Evolutionary conservation across 2,329 filamentous ascomycete genomes (phyloP).

Genomic region (Verruconis gallopava): DNA sequence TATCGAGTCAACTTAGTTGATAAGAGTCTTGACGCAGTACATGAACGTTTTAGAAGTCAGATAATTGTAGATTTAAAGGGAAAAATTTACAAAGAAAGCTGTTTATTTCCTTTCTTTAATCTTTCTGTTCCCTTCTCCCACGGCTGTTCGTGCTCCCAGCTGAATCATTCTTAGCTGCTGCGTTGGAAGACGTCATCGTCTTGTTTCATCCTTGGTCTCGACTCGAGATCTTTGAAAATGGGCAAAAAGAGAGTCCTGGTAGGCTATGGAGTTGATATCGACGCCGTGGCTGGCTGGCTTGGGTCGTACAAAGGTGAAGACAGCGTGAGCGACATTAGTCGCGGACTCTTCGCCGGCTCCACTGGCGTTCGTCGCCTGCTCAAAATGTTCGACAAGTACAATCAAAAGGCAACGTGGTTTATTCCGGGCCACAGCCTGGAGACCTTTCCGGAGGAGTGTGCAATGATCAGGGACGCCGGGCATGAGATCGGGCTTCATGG

Average conservation of each 20-base stretch:
- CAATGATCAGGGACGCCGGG: conserved; percentile 46
- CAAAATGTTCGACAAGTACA: conserved; percentile 58
- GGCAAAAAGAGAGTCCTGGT: conserved; percentile 41
- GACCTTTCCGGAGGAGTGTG: conserved; percentile 53
- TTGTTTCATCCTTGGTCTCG: no score
- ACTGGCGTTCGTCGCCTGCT: conserved; percentile 52
- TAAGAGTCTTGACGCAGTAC: no score
- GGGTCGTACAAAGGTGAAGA: conserved; percentile 65
- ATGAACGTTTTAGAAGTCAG: no score
- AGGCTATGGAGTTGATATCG: conserved; percentile 59
- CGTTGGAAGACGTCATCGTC: no score
- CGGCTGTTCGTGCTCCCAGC: no score
- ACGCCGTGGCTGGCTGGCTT: conserved; percentile 65
- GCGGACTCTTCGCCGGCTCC: conserved; percentile 58
- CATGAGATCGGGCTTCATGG: conserved; percentile 57
- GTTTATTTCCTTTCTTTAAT: no score
- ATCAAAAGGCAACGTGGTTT: conserved; percentile 57
- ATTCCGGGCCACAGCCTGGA: conserved; percentile 48
- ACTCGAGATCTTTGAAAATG: no score
- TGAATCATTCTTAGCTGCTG: no score
- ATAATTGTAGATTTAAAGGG: no score
- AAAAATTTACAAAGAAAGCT: no score
- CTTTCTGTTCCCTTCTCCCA: no score
- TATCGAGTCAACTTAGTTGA: no score
- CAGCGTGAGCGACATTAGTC: conserved; percentile 56